These are phyloP conservation scores for Dryas drummondii DNA, from an alignment of 306 rosid species.

Conservation along the genomic window DNA sequence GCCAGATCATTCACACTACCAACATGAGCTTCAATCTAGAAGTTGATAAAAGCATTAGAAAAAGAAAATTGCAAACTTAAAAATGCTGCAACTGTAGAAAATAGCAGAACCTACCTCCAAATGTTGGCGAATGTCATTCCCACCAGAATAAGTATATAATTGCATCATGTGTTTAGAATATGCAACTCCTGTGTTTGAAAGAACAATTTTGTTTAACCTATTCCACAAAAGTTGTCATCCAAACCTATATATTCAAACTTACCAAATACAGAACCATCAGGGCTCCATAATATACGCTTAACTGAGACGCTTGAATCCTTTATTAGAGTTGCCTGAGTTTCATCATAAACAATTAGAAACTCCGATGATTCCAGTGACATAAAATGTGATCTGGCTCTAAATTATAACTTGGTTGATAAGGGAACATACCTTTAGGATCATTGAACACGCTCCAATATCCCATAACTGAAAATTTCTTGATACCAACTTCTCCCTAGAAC, in stretches of 20 bases:
- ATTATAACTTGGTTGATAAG: not conserved
- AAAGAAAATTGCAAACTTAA: constrained; percentile 1
- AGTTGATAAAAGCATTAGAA: constrained; percentile 7
- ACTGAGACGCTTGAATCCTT: constrained; percentile 86
- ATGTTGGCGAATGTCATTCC: constrained; percentile 65
- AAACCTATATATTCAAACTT: constrained; percentile 24
- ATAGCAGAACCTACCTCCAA: constrained; percentile 55
- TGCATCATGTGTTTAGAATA: constrained; percentile 87
- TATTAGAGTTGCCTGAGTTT: constrained; percentile 68
- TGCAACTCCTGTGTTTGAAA: constrained; percentile 73
- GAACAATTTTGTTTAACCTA: constrained; percentile 15
- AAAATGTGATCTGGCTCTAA: not conserved
- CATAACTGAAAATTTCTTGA: constrained; percentile 71
- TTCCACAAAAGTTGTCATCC: not conserved
- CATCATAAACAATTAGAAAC: constrained; percentile 20
- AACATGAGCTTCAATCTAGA: constrained; percentile 57
- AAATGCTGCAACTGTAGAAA: constrained; percentile 1
- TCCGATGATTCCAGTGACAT: constrained; percentile 2
- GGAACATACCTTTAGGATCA: constrained; percentile 60
- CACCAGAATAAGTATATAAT: constrained; percentile 64
- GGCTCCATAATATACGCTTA: constrained; percentile 88
- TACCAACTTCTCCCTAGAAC: constrained; percentile 69
- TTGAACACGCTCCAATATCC: constrained; percentile 70
- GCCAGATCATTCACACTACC: constrained; percentile 58
- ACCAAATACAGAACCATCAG: constrained; percentile 85